Evolutionary conservation across 768 basidiomycete genomes (phyloP), one percentile per base, ranked within the genome.

Genomic region (Butyriboletus loyo): DNA sequence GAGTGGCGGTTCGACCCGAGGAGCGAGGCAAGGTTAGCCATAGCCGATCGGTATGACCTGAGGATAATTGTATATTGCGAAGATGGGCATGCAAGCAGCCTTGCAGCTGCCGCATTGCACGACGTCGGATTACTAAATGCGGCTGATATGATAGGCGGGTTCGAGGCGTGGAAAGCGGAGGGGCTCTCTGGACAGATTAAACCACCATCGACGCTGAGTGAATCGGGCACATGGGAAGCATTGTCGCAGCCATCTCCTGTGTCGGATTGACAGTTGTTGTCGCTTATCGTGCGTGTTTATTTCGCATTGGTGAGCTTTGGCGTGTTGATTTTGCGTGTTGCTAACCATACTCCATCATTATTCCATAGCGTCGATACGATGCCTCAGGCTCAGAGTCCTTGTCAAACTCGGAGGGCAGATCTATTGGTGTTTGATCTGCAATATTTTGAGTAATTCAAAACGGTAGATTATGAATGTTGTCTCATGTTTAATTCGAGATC

Each of bases 1-100:
- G 89, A 92, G 66, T 89, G 87, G 87, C 78, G 82, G 22, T 84
- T 92, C 57, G 89, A 92, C 67, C 89, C 89, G 5, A 75, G 86
- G 50, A 76, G 72, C 57, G 73, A 77, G 7, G 73, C 78, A 13
- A 74, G 84, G 31, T 69, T 91, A 48, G 70, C 79, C 1, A 82
- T 90, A 56, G 89, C 82, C 22, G 84, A 88, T 69, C 73, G 87
- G 49, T 91, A 87, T 59, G 89, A 91, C 70, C 63, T 90, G 35
- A 70, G 86, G 41, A 76, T 89, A 28, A 87, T 92, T 55, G 69
- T 92, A 10, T 82, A 90, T 59, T 87, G 86, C 66, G 81, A 86
- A 63, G 87, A 88, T 45, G 87, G 89, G 2, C 79, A 82, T 62
- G 77, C 86, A 15, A 85, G 83, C 39, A 87, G 85, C 60, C 75